Evolutionary conservation across 495 filamentous ascomycete species (phyloP), one percentile per base, ranked within the genome.

Genomic region (Alectoria sarmentosa): DNA sequence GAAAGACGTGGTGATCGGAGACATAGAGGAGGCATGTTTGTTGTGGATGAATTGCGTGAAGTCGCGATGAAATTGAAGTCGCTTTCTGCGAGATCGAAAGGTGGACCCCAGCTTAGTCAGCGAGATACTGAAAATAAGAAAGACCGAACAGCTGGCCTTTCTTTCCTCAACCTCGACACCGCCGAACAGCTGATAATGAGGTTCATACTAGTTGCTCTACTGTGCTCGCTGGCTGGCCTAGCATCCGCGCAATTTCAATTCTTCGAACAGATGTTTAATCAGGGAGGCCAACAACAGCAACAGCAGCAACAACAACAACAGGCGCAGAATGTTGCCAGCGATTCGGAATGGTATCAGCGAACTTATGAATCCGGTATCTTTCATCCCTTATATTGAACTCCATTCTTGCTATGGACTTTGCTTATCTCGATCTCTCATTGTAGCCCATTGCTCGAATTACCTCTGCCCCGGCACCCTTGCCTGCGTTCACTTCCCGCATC

Each of bases 401-500:
- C 48, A 3, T 63, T 32, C 15, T 32, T 15, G 19, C 10, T 11
- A 42, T 6, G 14, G 28, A 11, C 7, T 32, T 36, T 44, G 17
- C 62, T 14, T 62, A 30, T 49, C 46, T 9, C 56, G 36, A 64
- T 26, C 37, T 65, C 38, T 66, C 54, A 49, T 58, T 44, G 66
- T 65, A 89, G 84, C 88, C 13, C 85, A 83, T 72, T 97, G 92
- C 78, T 83, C 87, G 65, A 90, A 91, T 69, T 97, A 96, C 73
- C 84, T 96, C n/a, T 96, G 92, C 71, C 92, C 92, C 1, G 88
- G 85, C 60, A 96, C 91, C 6, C 83, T 96, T 32, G 87, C 90
- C 9, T 97, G 92, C 78, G 92, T 97, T 3, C 86, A 90, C 72
- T 90, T 95, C 80, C 91, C 92, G 11, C 91, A 96, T 75, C 92